Percentiles rank a stretch among this genome's conserved stretches.
Evolutionary conservation across 2,329 filamentous ascomycete species (phyloP).

Genomic region (Aspergillus udagawae): DNA sequence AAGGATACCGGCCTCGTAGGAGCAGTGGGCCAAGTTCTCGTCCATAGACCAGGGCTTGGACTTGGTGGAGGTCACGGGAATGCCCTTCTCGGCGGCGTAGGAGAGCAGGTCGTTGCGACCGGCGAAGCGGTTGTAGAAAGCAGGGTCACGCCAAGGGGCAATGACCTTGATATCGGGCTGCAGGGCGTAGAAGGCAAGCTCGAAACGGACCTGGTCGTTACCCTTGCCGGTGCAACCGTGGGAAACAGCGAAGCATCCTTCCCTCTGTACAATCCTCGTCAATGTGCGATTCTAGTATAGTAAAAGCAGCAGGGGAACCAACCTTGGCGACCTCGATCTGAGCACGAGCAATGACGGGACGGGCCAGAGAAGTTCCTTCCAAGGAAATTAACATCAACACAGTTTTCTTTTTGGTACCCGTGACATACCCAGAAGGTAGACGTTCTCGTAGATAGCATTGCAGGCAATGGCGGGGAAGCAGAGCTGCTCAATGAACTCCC

Average conservation of each 20-base stretch:
- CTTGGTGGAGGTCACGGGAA: conserved; percentile 48
- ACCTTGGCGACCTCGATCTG: conserved; percentile 35
- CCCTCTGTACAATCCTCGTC: conserved; percentile 26
- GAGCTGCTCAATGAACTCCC: conserved; percentile 75
- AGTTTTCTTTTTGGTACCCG: conserved; percentile 8
- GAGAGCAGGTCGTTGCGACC: conserved; percentile 48
- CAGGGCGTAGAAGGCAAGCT: conserved; percentile 48
- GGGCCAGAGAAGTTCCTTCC: conserved; percentile 38
- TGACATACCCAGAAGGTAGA: conserved; percentile 53
- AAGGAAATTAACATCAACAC: conserved; percentile 3
- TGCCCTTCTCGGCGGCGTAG: conserved; percentile 45
- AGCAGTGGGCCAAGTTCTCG: conserved; percentile 58
- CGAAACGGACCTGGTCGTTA: conserved; percentile 49
- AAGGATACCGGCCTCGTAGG: conserved; percentile 68
- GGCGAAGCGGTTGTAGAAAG: conserved; percentile 47
- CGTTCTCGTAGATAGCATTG: conserved; percentile 64
- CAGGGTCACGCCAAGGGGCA: conserved; percentile 47
- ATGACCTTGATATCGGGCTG: conserved; percentile 47
- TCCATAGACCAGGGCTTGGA: conserved; percentile 51
- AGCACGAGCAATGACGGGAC: conserved; percentile 46
- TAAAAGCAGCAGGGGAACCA: background rate
- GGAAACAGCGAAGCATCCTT: conserved; percentile 41
- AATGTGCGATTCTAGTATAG: background rate
- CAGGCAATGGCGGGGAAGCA: conserved; percentile 68
- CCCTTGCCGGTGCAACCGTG: conserved; percentile 48